Evolutionary conservation across 2,329 filamentous ascomycete species (phyloP), one percentile per base, ranked within the genome.

Genomic region (Epichloe hybrida): DNA sequence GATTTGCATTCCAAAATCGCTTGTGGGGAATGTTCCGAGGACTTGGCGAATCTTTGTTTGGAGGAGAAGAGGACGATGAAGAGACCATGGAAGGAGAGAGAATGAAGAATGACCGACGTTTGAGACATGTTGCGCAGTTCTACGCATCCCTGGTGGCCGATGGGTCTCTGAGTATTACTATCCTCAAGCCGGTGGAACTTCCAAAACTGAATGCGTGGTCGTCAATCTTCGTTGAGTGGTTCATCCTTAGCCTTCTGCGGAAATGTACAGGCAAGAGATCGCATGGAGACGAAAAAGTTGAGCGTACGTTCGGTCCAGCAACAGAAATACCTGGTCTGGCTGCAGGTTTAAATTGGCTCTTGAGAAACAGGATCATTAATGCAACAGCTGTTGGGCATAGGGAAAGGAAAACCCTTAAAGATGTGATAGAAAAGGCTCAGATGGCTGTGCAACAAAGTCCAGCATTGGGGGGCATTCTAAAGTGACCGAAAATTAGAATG

Each of bases 11-110:
- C 62, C 87, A 93, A 62, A 89, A 91, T 59, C 80, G 84, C 7
- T 72, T 97, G 1, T 95, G 90, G 83, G 88, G 86, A 58, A 73
- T 91, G 9, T 94, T 96, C 67, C 83, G 85, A 59, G 77, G 81
- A 37, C 79, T 96, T 67, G 91, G 89, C n/a, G 90, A 95, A 66
- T 79, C 77, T 2, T 77, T 86, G 37, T 84, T 86, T 43, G 81
- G 80, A 5, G 81, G 81, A 39, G 77, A 76, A 15, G 72, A 74
- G 3, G 79, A 82, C 5, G 77, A 80, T 2, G 77, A 78, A 9
- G 70, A 71, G 23, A 70, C 72, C 13, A 77, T 76, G 13, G 69
- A 71, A 3, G 67, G 69, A 43, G 66, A 72, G 50, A 64, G 66
- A 12, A 66, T 71, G 56, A 66, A 63, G 51, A 79, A 81, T 31